Conservation (phyloP, 805 yeast species). For the Schwanniomyces vanrijiae region DNA sequence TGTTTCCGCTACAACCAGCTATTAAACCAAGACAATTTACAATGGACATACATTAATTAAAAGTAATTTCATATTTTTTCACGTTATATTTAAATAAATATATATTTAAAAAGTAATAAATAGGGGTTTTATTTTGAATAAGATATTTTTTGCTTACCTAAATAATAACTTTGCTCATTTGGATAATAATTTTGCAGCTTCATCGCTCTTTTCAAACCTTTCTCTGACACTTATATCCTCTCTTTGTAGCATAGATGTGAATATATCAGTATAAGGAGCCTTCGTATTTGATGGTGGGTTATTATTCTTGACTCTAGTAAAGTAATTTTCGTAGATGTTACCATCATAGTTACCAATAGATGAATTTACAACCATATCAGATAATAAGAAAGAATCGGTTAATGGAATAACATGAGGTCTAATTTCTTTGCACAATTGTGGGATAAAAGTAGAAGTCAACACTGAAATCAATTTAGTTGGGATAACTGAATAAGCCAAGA, state of each 20-base stretch:
- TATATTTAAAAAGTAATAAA: background rate
- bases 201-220: constrained; percentile 36
- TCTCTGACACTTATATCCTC: constrained; percentile 34
- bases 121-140: background rate
- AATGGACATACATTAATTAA: too few relatives aligned
- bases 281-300: constrained; percentile 35
- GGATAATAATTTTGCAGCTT: constrained; percentile 31
- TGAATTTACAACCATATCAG: constrained; percentile 44
- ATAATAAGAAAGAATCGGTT: constrained; percentile 44
- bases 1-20: too few relatives aligned
- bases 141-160: background rate
- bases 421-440: constrained; percentile 32
- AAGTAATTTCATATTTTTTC: too few relatives aligned
- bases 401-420: constrained; percentile 43
- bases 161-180: constrained; percentile 9
- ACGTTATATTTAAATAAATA: too few relatives aligned
- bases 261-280: constrained; percentile 40
- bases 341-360: constrained; percentile 44
- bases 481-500: constrained; percentile 36
- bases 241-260: constrained; percentile 44
- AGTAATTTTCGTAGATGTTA: constrained; percentile 44
- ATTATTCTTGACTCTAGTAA: constrained; percentile 31
- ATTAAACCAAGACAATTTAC: too few relatives aligned
- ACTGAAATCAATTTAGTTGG: constrained; percentile 27
- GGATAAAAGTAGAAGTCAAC: constrained; percentile 25